phyloP scores from a whole-genome alignment of 2,329 filamentous ascomycete species.

The Hymenoscyphus infarciens region DNA sequence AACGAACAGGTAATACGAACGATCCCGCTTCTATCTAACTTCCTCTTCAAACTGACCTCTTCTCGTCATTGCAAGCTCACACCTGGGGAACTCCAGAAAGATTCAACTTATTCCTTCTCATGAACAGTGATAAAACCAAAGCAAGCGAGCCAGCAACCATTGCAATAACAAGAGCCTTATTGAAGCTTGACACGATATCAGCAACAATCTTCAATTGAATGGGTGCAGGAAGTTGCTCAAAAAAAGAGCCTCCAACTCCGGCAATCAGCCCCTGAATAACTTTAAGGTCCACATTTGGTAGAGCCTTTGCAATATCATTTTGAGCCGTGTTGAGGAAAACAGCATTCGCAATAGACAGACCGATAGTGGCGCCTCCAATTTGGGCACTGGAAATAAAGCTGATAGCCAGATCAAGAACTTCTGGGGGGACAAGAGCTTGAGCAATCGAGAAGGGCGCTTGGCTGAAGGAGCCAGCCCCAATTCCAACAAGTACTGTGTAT shows the following conservation, averaged over 20 bases:
- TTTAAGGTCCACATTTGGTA: conserved; percentile 24
- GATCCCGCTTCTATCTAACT: not conserved
- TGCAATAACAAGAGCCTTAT: conserved; percentile 30
- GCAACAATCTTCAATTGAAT: conserved; percentile 20
- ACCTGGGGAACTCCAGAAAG: conserved; percentile 9
- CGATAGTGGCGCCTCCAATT: conserved; percentile 34
- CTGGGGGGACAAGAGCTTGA: conserved; percentile 34
- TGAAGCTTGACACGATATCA: conserved; percentile 33
- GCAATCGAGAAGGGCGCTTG: conserved; percentile 37
- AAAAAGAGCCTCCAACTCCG: conserved; percentile 16
- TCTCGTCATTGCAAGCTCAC: not conserved
- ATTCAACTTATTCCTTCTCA: conserved; percentile 36
- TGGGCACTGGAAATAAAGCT: conserved; percentile 37
- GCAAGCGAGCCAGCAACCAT: conserved; percentile 33
- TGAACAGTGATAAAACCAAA: conserved; percentile 28
- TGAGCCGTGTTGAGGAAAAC: conserved; percentile 37
- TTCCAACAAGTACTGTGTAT: conserved; percentile 35
- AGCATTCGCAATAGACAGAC: conserved; percentile 35
- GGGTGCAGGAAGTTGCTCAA: not conserved
- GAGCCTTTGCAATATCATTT: conserved; percentile 26
- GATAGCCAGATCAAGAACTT: conserved; percentile 32
- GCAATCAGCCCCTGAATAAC: conserved; percentile 28
- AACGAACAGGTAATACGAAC: not conserved
- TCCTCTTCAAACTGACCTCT: not conserved
- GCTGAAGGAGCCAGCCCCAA: conserved; percentile 38